Evolutionary conservation across 2,329 filamentous ascomycete genomes (phyloP).

Genomic region (Pseudogymnoascus sp.): DNA sequence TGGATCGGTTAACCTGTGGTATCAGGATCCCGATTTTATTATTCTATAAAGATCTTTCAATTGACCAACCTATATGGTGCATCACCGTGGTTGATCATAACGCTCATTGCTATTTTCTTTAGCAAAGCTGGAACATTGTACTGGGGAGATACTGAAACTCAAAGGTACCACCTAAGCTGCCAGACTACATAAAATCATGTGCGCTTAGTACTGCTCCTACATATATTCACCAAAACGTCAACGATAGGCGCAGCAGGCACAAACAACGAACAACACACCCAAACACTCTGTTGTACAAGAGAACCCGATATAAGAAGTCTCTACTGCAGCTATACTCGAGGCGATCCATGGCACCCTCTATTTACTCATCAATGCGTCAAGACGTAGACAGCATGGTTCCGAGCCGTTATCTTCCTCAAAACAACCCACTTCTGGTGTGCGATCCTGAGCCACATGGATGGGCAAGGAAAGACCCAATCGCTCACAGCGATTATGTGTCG

Average conservation of each 20-base stretch:
- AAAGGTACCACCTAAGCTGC: neutral
- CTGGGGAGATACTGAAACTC: neutral
- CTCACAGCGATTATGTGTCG: constrained; percentile 4
- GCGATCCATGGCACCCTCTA: neutral
- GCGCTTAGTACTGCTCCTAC: neutral
- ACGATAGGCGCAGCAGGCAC: neutral
- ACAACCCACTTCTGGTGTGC: neutral
- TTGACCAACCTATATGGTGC: neutral
- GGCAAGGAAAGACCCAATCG: neutral
- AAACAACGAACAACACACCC: constrained; percentile 4
- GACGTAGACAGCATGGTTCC: neutral
- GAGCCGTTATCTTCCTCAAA: neutral
- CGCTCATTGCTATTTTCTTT: neutral
- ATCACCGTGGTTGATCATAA: neutral
- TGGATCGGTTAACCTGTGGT: neutral
- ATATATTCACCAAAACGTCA: neutral
- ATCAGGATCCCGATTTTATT: neutral
- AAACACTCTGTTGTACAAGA: neutral
- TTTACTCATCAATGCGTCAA: neutral
- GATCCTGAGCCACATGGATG: constrained; percentile 8
- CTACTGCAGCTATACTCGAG: neutral
- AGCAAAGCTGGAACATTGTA: neutral
- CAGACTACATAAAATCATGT: neutral
- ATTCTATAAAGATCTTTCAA: neutral
- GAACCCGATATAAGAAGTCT: neutral